Percentiles rank a stretch among this genome's conserved stretches.
These are phyloP conservation scores for Stephania cephalantha DNA, from an alignment of 164 flowering plant species.

Conservation along the genomic window DNA sequence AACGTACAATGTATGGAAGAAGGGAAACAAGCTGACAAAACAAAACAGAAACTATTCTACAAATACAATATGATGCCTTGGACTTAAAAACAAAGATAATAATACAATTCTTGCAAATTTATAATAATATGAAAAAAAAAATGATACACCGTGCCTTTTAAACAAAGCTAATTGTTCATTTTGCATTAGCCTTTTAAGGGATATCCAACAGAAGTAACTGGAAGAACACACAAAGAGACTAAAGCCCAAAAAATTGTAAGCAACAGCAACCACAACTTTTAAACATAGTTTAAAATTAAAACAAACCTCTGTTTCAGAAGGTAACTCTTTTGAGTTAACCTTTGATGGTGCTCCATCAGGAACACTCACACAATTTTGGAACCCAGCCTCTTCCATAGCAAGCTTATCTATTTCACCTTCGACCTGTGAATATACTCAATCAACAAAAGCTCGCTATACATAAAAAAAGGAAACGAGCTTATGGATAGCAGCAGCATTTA, in stretches of 20 bases:
- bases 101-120: background rate
- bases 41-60: background rate
- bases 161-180: background rate
- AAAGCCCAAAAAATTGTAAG: no score
- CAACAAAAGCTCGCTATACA: background rate
- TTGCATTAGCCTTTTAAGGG: background rate
- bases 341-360: constrained; percentile 84
- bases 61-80: no score
- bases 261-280: background rate
- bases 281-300: background rate
- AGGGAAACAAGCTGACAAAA: background rate
- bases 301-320: constrained; percentile 54
- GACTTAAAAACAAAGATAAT: no score
- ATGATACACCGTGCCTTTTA: background rate
- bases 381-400: constrained; percentile 95
- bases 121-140: background rate
- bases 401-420: constrained; percentile 98
- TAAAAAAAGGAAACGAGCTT: background rate
- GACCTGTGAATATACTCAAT: constrained; percentile 42
- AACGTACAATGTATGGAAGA: background rate
- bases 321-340: constrained; percentile 56
- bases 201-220: background rate
- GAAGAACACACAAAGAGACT: no score
- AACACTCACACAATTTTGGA: constrained; percentile 80
- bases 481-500: constrained; percentile 22